phyloP scores from a whole-genome alignment of 2,329 filamentous ascomycete genomes.

The Phialophora expanda region DNA sequence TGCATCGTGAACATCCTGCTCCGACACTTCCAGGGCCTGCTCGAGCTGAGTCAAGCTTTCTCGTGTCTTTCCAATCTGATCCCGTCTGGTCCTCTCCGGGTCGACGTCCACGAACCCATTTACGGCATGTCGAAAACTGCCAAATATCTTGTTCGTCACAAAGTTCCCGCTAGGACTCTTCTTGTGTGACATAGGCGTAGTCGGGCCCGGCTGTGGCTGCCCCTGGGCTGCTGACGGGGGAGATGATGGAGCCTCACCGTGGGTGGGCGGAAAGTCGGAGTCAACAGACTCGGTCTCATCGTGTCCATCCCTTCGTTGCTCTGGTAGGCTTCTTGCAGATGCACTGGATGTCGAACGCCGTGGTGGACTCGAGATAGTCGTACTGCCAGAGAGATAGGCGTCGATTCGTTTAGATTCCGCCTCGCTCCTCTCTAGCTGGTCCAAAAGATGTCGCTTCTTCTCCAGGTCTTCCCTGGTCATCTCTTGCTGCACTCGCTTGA shows the following conservation, averaged over 20 bases:
- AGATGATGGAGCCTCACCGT: conserved; percentile 69
- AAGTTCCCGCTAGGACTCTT: conserved; percentile 87
- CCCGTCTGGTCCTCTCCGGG: conserved; percentile 86
- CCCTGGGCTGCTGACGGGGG: conserved; percentile 76
- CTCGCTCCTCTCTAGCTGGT: conserved; percentile 91
- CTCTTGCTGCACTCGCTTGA: conserved; percentile 96
- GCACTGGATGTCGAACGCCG: conserved; percentile 68
- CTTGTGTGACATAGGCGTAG: conserved; percentile 61
- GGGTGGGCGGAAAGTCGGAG: conserved; percentile 91
- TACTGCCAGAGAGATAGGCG: conserved; percentile 77
- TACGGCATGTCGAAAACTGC: conserved; percentile 90
- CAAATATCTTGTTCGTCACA: conserved; percentile 91
- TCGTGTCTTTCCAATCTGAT: conserved; percentile 93
- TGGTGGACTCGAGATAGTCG: conserved; percentile 66
- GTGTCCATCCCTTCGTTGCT: conserved; percentile 58
- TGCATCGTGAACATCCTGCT: conserved; percentile 91
- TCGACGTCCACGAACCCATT: conserved; percentile 96
- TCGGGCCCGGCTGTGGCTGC: conserved; percentile 54
- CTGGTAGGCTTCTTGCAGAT: conserved; percentile 50
- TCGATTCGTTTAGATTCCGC: conserved; percentile 91
- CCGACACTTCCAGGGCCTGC: conserved; percentile 84
- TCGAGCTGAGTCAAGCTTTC: conserved; percentile 83
- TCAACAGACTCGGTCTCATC: conserved; percentile 91
- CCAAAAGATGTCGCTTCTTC: conserved; percentile 81
- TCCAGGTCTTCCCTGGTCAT: conserved; percentile 92